phyloP scores from a whole-genome alignment of 1,139 yeast genomes.

The Meyerozyma guilliermondii region DNA sequence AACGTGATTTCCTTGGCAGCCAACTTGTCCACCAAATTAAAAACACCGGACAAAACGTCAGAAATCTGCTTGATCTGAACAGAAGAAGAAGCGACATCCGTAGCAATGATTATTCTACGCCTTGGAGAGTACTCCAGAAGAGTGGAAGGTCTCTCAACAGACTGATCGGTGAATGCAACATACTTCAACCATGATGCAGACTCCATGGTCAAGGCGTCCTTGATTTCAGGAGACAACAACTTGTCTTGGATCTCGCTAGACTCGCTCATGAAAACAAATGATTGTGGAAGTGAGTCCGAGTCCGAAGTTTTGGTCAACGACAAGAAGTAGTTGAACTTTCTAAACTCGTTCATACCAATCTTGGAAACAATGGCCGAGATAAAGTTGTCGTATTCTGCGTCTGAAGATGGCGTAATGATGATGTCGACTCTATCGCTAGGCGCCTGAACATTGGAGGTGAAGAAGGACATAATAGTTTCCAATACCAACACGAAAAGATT shows the following conservation, averaged over 20 bases:
- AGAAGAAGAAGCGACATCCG: conserved; percentile 42
- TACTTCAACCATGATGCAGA: conserved; percentile 54
- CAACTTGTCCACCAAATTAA: conserved; percentile 50
- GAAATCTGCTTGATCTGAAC: conserved; percentile 44
- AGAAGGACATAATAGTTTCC: conserved; percentile 54
- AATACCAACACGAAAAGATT: conserved; percentile 61
- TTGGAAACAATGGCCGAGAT: conserved; percentile 84
- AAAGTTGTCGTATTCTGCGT: conserved; percentile 57
- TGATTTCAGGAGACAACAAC: conserved; percentile 46
- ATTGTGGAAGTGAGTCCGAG: conserved; percentile 62
- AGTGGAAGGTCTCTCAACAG: conserved; percentile 58
- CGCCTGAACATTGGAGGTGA: conserved; percentile 41
- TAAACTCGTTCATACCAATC: conserved; percentile 69
- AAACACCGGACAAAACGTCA: conserved; percentile 45
- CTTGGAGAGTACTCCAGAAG: conserved; percentile 48
- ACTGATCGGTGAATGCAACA: conserved; percentile 81
- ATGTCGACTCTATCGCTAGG: conserved; percentile 64
- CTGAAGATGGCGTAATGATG: conserved; percentile 54
- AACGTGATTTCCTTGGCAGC: conserved; percentile 41
- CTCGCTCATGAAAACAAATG: conserved; percentile 88
- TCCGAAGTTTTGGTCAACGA: conserved; percentile 80
- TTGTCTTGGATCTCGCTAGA: conserved; percentile 72
- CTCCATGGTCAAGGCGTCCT: conserved; percentile 46
- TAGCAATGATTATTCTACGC: conserved; percentile 51
- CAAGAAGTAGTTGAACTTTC: conserved; percentile 74